phyloP scores from a whole-genome alignment of 2,329 filamentous ascomycete genomes.

The Xylariaceae sp. region DNA sequence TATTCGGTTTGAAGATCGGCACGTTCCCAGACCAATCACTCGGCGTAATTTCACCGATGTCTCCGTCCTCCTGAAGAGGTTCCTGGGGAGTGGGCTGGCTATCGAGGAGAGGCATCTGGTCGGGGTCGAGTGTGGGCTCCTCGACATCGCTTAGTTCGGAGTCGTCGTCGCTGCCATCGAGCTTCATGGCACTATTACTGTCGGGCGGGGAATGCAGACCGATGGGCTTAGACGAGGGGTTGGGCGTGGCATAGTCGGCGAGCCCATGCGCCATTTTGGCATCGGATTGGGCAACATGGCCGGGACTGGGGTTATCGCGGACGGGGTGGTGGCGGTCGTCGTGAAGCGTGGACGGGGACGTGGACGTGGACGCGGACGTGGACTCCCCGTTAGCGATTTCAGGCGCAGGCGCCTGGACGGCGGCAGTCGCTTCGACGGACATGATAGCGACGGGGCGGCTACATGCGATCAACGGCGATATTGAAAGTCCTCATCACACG shows the following conservation, averaged over 20 bases:
- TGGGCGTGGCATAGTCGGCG: constrained; percentile 12
- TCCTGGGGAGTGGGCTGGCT: constrained; percentile 6
- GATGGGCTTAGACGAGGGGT: constrained; percentile 36
- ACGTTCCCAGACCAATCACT: constrained; percentile 89
- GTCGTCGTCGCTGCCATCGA: constrained; percentile 49
- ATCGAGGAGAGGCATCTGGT: constrained; percentile 16
- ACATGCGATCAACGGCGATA: constrained; percentile 37
- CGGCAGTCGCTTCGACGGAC: constrained; percentile 51
- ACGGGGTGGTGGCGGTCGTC: constrained; percentile 24
- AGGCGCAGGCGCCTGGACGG: constrained; percentile 40
- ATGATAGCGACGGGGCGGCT: constrained; percentile 39
- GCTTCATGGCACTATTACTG: constrained; percentile 55
- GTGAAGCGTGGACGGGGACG: constrained; percentile 20
- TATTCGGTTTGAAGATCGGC: constrained; percentile 90
- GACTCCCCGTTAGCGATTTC: constrained; percentile 23
- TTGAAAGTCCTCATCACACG: constrained; percentile 15
- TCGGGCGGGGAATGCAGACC: constrained; percentile 60
- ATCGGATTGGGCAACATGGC: constrained; percentile 7
- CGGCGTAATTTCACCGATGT: constrained; percentile 73
- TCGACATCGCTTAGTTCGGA: constrained; percentile 64
- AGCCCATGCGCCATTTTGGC: constrained; percentile 9
- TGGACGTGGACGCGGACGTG: constrained; percentile 18
- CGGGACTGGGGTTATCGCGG: constrained; percentile 14
- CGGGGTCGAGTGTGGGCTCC: constrained; percentile 37
- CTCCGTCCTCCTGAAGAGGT: constrained; percentile 38